Percentiles rank a stretch among this genome's conserved stretches.
Evolutionary conservation across 495 filamentous ascomycete genomes (phyloP).

Genomic region (Antarctomyces pellizariae): DNA sequence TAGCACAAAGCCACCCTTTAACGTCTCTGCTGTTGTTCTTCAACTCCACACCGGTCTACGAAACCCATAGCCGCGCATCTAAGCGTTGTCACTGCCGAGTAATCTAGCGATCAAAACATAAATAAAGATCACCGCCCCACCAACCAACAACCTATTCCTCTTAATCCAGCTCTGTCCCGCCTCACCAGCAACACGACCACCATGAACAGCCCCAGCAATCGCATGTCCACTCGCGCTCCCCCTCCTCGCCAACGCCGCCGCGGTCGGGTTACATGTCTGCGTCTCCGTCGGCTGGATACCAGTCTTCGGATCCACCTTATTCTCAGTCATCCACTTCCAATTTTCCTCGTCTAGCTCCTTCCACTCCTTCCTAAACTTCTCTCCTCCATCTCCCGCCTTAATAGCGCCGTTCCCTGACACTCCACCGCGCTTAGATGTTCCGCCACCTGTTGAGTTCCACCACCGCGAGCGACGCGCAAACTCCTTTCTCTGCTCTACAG

Average conservation of each 20-base stretch:
- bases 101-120: slow-evolving; percentile 63
- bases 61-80: no score
- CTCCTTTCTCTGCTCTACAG: slow-evolving; percentile 53
- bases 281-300: slow-evolving; percentile 10
- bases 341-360: slow-evolving; percentile 78
- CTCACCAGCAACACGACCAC: slow-evolving; percentile 46
- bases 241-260: slow-evolving; percentile 40
- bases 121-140: slow-evolving; percentile 39
- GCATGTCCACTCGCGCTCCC: slow-evolving; percentile 43
- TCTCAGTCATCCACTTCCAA: slow-evolving; percentile 75
- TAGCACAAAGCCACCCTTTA: no score
- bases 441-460: slow-evolving; percentile 96
- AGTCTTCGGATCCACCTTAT: slow-evolving; percentile 56
- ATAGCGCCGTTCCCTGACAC: slow-evolving; percentile 24
- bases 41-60: no score
- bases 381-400: slow-evolving; percentile 68
- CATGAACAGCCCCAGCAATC: slow-evolving; percentile 58
- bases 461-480: slow-evolving; percentile 61
- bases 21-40: no score
- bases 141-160: slow-evolving; percentile 51
- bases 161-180: slow-evolving; percentile 62
- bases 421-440: slow-evolving; percentile 31
- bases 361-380: slow-evolving; percentile 79
- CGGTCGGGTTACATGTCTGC: slow-evolving; percentile 31
- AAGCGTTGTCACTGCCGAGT: slow-evolving; percentile 22